phyloP scores from a whole-genome alignment of 345 rosid species.

The Boechera stricta region DNA sequence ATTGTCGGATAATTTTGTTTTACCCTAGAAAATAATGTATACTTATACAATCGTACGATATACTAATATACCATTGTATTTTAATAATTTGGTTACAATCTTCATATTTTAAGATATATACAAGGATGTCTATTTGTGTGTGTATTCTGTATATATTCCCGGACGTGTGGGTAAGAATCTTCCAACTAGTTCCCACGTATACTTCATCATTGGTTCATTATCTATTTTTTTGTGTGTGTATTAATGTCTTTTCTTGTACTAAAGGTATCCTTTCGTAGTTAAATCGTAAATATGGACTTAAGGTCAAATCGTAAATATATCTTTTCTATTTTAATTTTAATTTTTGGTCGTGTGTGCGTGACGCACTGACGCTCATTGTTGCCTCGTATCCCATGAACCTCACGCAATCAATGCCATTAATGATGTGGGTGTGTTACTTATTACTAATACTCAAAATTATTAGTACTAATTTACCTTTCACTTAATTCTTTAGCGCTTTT shows the following conservation, averaged over 20 bases:
- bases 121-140: neutral
- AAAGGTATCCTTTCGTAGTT: constrained; percentile 1
- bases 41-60: neutral
- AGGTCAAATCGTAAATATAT: neutral
- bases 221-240: constrained; percentile 4
- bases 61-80: neutral
- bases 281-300: neutral
- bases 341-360: constrained; percentile 7
- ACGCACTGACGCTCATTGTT: constrained; percentile 5
- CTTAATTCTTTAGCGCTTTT: constrained; percentile 2
- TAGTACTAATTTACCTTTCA: constrained; percentile 24
- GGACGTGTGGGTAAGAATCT: constrained; percentile 33
- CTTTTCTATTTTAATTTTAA: neutral
- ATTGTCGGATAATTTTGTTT: neutral
- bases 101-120: neutral
- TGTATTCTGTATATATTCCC: neutral
- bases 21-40: neutral
- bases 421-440: neutral
- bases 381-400: constrained; percentile 33
- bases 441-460: neutral
- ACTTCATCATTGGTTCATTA: constrained; percentile 30
- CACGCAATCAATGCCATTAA: constrained; percentile 42
- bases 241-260: neutral
- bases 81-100: neutral
- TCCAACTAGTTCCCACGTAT: constrained; percentile 25